Evolutionary conservation across 371 early-diverging fungal genomes (phyloP).

Genomic region (Actinomucor elegans): DNA sequence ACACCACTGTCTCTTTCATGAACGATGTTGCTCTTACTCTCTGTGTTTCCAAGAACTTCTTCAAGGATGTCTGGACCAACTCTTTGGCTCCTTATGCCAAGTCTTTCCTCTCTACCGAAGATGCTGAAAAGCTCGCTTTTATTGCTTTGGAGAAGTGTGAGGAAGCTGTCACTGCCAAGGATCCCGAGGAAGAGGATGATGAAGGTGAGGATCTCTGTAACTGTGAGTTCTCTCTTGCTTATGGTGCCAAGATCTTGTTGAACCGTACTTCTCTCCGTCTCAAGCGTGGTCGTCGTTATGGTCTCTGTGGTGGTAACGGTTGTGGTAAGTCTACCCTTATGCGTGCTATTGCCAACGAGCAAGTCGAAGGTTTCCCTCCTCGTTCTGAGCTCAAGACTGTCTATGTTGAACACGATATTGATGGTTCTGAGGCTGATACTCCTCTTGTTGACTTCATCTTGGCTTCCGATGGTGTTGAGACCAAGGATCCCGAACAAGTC

Average conservation of each 20-base stretch:
- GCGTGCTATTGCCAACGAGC: constrained; percentile 76
- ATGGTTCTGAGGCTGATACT: constrained; percentile 71
- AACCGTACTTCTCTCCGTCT: constrained; percentile 75
- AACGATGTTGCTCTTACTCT: constrained; percentile 46
- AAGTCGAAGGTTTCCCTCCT: constrained; percentile 80
- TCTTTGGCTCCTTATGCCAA: constrained; percentile 57
- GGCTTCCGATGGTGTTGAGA: constrained; percentile 54
- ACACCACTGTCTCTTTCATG: constrained; percentile 40
- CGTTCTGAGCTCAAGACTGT: constrained; percentile 67
- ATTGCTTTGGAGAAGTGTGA: constrained; percentile 42
- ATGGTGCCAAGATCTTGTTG: constrained; percentile 81
- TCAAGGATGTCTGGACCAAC: constrained; percentile 34
- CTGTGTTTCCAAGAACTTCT: constrained; percentile 43
- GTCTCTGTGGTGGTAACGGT: constrained; percentile 85
- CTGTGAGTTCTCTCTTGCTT: constrained; percentile 79
- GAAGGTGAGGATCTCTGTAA: constrained; percentile 79
- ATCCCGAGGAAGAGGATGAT: constrained; percentile 52
- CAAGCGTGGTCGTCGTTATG: constrained; percentile 80
- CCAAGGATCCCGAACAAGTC: constrained; percentile 51
- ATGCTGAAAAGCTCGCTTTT: constrained; percentile 31
- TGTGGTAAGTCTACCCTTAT: constrained; percentile 89
- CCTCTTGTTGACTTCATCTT: constrained; percentile 69
- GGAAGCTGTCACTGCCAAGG: constrained; percentile 41
- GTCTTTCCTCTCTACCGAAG: constrained; percentile 50
- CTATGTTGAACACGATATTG: constrained; percentile 78